phyloP scores from a whole-genome alignment of 352 stramenopile genomes.

The Globisporangium recalcitrans region DNA sequence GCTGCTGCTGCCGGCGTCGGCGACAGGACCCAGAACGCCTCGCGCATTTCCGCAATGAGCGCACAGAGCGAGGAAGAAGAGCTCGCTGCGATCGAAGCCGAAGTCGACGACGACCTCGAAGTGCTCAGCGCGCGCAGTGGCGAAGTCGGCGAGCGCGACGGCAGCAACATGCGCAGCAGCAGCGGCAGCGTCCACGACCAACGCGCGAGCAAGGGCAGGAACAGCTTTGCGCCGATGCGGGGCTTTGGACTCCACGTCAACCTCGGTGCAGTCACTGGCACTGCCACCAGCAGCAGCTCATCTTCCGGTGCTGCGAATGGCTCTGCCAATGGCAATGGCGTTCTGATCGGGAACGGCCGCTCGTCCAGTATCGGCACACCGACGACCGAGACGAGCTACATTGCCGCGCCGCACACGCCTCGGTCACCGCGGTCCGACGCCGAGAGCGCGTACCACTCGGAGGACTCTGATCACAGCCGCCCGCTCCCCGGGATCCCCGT shows the following conservation, averaged over 20 bases:
- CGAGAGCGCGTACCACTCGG: constrained; percentile 57
- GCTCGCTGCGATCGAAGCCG: constrained; percentile 61
- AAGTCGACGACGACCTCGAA: constrained; percentile 77
- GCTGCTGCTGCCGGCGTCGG: constrained; percentile 8
- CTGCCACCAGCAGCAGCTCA: background rate
- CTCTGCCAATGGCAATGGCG: background rate
- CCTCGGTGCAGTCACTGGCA: constrained; percentile 20
- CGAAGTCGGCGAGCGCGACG: constrained; percentile 41
- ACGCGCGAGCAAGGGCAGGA: constrained; percentile 21
- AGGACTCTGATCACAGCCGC: constrained; percentile 41
- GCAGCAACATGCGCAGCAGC: constrained; percentile 22
- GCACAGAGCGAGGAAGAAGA: constrained; percentile 63
- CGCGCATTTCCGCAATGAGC: constrained; percentile 43
- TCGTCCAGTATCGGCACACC: constrained; percentile 22
- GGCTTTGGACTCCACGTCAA: constrained; percentile 67
- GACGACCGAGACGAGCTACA: constrained; percentile 40
- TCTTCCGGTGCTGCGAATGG: background rate
- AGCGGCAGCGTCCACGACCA: constrained; percentile 13
- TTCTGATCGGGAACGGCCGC: background rate
- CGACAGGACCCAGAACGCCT: constrained; percentile 52
- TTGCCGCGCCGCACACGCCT: constrained; percentile 43
- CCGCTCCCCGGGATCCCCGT: constrained; percentile 31
- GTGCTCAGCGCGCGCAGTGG: constrained; percentile 68
- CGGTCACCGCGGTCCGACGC: constrained; percentile 52
- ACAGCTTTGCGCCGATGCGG: constrained; percentile 23